Conservation (phyloP, 2,329 filamentous ascomycete species). For the Xylaria sp. region DNA sequence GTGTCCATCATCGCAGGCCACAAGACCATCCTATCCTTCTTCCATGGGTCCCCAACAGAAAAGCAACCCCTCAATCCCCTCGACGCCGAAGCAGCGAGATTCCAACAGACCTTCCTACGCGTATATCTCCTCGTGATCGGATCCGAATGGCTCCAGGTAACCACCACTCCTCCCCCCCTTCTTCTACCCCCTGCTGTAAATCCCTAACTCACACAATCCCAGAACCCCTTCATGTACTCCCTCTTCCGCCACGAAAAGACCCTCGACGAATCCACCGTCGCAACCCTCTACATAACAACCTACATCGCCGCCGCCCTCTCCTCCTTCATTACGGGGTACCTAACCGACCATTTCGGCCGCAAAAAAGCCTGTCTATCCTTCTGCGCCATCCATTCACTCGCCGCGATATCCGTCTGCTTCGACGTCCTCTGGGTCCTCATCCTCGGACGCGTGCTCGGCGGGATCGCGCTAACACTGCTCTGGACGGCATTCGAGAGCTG, state of each 20-base stretch:
- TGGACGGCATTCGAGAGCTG: constrained; percentile 58
- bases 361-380: constrained; percentile 49
- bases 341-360: constrained; percentile 48
- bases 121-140: constrained; percentile 47
- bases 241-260: constrained; percentile 31
- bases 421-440: constrained; percentile 40
- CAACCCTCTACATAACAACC: constrained; percentile 39
- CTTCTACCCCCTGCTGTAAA: too few relatives aligned
- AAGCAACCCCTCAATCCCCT: not conserved
- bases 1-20: constrained; percentile 20
- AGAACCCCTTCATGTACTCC: constrained; percentile 31
- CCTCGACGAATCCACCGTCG: constrained; percentile 31
- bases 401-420: constrained; percentile 45
- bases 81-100: constrained; percentile 19
- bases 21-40: constrained; percentile 9
- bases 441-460: constrained; percentile 48
- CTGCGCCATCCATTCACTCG: constrained; percentile 48
- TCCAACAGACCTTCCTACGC: constrained; percentile 24
- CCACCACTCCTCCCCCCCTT: too few relatives aligned
- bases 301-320: constrained; percentile 42
- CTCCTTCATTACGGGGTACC: constrained; percentile 42
- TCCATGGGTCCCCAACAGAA: not conserved
- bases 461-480: constrained; percentile 50
- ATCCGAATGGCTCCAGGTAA: constrained; percentile 48
- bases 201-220: not conserved